Conservation (phyloP, 2,329 filamentous ascomycete species). For the Pseudocercospora pini-densiflorae region DNA sequence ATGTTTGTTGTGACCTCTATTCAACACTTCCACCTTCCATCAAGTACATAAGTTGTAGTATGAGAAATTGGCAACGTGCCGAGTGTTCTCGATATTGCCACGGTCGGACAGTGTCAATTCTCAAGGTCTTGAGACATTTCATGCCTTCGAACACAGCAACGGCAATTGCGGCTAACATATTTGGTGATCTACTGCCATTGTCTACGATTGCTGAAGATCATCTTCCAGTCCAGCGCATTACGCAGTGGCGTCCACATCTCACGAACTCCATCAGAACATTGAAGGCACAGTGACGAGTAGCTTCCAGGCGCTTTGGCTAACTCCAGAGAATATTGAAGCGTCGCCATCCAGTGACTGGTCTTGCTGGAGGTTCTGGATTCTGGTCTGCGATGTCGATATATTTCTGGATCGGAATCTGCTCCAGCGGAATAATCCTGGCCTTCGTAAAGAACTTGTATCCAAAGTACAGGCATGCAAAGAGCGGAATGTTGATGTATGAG, state of each 20-base stretch:
- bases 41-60: too few species aligned
- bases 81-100: too few species aligned
- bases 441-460: conserved; percentile 60
- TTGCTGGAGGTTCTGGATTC: conserved; percentile 19
- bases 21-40: too few species aligned
- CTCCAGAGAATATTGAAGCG: conserved; percentile 24
- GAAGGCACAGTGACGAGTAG: too few species aligned
- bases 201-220: neutral
- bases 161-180: neutral
- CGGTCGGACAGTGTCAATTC: too few species aligned
- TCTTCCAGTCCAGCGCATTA: neutral
- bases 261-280: neutral
- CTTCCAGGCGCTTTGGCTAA: neutral
- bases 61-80: too few species aligned
- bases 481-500: conserved; percentile 62
- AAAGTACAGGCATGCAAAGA: conserved; percentile 61
- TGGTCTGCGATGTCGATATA: conserved; percentile 24
- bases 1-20: too few species aligned
- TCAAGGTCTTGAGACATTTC: too few species aligned
- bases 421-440: conserved; percentile 49
- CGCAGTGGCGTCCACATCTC: neutral
- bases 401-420: conserved; percentile 19
- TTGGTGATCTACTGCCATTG: too few species aligned
- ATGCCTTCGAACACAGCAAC: neutral
- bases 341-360: conserved; percentile 18